phyloP scores from a whole-genome alignment of 2,329 filamentous ascomycete species.

The Helicocarpus griseus region DNA sequence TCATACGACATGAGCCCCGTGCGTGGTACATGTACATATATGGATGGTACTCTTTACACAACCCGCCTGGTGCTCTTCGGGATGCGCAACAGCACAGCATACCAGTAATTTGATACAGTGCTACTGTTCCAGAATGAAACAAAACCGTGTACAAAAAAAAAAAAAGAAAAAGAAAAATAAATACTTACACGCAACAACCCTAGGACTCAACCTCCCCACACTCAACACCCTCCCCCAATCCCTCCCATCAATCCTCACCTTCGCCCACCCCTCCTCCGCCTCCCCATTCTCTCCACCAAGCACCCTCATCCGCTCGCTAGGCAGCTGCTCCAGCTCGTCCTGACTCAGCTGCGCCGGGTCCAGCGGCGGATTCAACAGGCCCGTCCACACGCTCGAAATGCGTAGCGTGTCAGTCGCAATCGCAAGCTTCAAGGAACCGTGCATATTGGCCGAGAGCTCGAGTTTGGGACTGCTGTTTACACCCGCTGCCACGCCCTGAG shows the following conservation, averaged over 20 bases:
- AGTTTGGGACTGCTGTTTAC: slow-evolving; percentile 49
- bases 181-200: slow-evolving; percentile 75
- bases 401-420: slow-evolving; percentile 75
- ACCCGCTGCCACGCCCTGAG: slow-evolving; percentile 17
- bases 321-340: slow-evolving; percentile 60
- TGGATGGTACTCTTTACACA: too few species aligned
- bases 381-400: slow-evolving; percentile 78
- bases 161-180: neutral
- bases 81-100: too few species aligned
- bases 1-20: too few species aligned
- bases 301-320: slow-evolving; percentile 65
- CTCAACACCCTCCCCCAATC: slow-evolving; percentile 95
- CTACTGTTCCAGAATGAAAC: too few species aligned
- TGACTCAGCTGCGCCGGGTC: slow-evolving; percentile 66
- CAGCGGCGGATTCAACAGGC: slow-evolving; percentile 75
- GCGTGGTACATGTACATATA: too few species aligned
- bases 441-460: slow-evolving; percentile 88
- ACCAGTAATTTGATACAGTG: too few species aligned
- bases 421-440: slow-evolving; percentile 70
- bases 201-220: slow-evolving; percentile 77
- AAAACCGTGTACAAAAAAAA: neutral
- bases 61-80: too few species aligned
- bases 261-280: slow-evolving; percentile 77
- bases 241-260: slow-evolving; percentile 79
- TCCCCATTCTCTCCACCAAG: slow-evolving; percentile 47